Conservation (phyloP, 768 basidiomycete species). For the Ramaria rubella region DNA sequence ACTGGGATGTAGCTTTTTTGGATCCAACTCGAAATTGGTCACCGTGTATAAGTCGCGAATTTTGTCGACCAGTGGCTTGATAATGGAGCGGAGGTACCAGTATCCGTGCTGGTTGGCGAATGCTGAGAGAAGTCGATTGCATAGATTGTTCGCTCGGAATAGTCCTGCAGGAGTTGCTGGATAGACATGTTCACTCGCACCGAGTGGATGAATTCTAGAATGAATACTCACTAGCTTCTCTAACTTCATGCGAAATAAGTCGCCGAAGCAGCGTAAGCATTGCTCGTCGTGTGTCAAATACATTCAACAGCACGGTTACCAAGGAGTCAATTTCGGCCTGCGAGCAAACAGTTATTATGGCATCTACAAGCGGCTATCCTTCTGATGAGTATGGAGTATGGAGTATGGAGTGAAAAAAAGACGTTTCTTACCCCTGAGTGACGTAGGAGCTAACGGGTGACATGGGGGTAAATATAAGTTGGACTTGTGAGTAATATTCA, state of each 20-base stretch:
- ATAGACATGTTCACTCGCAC: background rate
- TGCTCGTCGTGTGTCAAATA: constrained; percentile 73
- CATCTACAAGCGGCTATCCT: constrained; percentile 53
- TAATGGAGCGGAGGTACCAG: constrained; percentile 72
- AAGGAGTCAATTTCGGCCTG: constrained; percentile 65
- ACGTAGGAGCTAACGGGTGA: constrained; percentile 50
- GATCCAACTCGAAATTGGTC: constrained; percentile 74
- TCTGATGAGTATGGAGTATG: too few relatives aligned
- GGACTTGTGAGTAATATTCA: too few relatives aligned
- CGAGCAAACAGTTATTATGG: constrained; percentile 84
- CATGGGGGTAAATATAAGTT: too few relatives aligned
- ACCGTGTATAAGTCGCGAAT: constrained; percentile 68
- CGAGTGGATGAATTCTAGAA: background rate
- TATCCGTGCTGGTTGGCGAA: constrained; percentile 87
- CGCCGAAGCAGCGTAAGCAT: constrained; percentile 69
- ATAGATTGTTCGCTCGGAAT: constrained; percentile 83
- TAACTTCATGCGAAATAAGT: constrained; percentile 81
- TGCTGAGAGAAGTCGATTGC: constrained; percentile 77
- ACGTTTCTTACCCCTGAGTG: constrained; percentile 60
- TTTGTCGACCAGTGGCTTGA: constrained; percentile 68
- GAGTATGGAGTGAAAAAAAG: background rate
- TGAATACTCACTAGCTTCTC: constrained; percentile 53
- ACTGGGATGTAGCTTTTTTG: constrained; percentile 38
- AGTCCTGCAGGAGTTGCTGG: constrained; percentile 72
- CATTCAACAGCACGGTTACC: constrained; percentile 75